Conservation (phyloP, 2,329 filamentous ascomycete genomes). For the Apiospora sp. region DNA sequence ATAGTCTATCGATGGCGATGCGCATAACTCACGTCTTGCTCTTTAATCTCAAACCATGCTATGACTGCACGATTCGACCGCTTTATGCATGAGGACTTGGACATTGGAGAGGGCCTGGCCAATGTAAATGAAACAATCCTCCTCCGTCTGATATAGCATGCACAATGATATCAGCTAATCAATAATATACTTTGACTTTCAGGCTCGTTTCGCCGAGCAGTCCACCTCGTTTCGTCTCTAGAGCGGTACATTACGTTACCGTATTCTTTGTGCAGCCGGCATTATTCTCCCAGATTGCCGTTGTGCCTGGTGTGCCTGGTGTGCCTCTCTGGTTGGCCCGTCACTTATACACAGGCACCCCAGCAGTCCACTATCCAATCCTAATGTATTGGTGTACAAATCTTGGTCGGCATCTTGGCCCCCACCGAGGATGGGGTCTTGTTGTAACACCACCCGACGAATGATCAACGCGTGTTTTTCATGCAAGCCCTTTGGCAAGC, state of each 20-base stretch:
- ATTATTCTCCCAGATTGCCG: not conserved
- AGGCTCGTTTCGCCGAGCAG: constrained; percentile 7
- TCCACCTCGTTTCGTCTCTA: constrained; percentile 16
- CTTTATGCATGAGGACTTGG: constrained; percentile 1
- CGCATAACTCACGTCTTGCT: not conserved
- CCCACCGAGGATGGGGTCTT: constrained; percentile 6
- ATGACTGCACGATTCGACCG: not conserved
- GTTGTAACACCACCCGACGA: constrained; percentile 18
- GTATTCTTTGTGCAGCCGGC: constrained; percentile 18
- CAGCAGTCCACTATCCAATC: constrained; percentile 7
- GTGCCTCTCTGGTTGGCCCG: constrained; percentile 9
- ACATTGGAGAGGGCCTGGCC: not conserved
- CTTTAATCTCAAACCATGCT: constrained; percentile 7
- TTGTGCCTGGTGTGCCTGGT: not conserved
- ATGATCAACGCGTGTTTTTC: constrained; percentile 23
- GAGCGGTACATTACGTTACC: not conserved
- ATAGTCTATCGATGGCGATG: constrained; percentile 1
- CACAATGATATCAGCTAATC: constrained; percentile 2
- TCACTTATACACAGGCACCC: not conserved
- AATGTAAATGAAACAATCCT: constrained; percentile 18
- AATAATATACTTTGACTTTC: constrained; percentile 12
- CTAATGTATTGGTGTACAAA: constrained; percentile 21
- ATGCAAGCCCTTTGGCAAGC: constrained; percentile 22
- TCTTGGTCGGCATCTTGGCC: constrained; percentile 17
- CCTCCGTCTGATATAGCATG: not conserved